phyloP scores from a whole-genome alignment of 805 yeast species.

The Lachancea kluyveri region DNA sequence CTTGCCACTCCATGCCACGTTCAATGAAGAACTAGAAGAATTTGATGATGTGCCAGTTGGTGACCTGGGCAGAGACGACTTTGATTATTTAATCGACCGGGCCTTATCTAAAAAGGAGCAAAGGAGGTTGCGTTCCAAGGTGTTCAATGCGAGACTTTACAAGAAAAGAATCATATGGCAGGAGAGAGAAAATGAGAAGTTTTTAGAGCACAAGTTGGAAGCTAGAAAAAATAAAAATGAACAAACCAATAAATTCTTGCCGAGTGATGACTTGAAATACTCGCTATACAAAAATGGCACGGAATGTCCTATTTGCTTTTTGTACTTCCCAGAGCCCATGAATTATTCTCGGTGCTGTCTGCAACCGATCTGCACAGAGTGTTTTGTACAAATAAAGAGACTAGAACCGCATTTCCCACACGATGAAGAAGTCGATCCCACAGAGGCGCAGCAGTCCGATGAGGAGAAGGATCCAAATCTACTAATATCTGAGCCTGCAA shows the following conservation, averaged over 20 bases:
- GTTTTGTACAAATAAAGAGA: conserved; percentile 93
- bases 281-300: conserved; percentile 58
- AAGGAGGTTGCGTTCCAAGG: conserved; percentile 24
- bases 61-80: conserved; percentile 18
- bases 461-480: conserved; percentile 45
- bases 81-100: conserved; percentile 27
- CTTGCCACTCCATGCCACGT: conserved; percentile 50
- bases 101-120: conserved; percentile 26
- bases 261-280: conserved; percentile 39
- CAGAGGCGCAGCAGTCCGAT: conserved; percentile 26
- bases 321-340: conserved; percentile 71
- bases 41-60: conserved; percentile 31
- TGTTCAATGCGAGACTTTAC: conserved; percentile 30
- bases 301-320: conserved; percentile 94
- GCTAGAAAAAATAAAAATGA: conserved; percentile 38
- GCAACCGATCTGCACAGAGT: conserved; percentile 92
- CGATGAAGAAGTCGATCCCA: conserved; percentile 42
- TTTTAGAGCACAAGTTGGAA: conserved; percentile 46
- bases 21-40: conserved; percentile 33
- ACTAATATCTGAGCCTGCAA: conserved; percentile 79
- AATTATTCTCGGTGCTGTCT: conserved; percentile 83
- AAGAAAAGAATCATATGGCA: conserved; percentile 42
- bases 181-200: conserved; percentile 54
- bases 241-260: conserved; percentile 34
- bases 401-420: conserved; percentile 90